Percentiles rank a stretch among this genome's conserved stretches.
phyloP scores from a whole-genome alignment of 371 early-diverging fungal genomes.

The Mortierella sp. region DNA sequence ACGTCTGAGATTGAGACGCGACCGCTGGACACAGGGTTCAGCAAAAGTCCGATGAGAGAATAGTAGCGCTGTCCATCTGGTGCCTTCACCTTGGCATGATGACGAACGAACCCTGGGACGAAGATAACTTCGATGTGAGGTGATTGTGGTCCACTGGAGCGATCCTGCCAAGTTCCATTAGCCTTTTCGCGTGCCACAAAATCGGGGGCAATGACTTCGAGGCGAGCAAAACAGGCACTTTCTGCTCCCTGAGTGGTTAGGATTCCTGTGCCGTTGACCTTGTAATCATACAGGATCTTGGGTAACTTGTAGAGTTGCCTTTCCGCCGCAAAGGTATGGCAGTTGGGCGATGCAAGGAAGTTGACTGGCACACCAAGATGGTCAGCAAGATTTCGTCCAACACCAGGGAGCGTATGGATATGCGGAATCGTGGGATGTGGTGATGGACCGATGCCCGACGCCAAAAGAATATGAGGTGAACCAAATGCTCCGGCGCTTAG shows the following conservation, averaged over 20 bases:
- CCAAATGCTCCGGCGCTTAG: slow-evolving; percentile 45
- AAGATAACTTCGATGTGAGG: slow-evolving; percentile 44
- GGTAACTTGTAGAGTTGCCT: slow-evolving; percentile 5
- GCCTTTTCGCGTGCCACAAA: slow-evolving; percentile 53
- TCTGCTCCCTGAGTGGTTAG: slow-evolving; percentile 16
- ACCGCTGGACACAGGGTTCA: slow-evolving; percentile 42
- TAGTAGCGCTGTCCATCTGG: slow-evolving; percentile 12
- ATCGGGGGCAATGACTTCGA: slow-evolving; percentile 45
- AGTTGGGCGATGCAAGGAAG: slow-evolving; percentile 14
- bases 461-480: slow-evolving; percentile 45
- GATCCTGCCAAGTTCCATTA: slow-evolving; percentile 49
- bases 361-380: slow-evolving; percentile 38
- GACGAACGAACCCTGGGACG: too few relatives aligned
- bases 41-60: slow-evolving; percentile 21
- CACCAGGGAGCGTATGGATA: slow-evolving; percentile 52
- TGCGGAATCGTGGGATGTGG: slow-evolving; percentile 45
- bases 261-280: slow-evolving; percentile 21
- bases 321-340: neutral
- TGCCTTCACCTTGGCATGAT: neutral
- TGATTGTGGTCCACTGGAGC: slow-evolving; percentile 31
- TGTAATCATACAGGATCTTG: slow-evolving; percentile 26
- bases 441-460: slow-evolving; percentile 41
- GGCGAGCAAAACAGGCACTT: slow-evolving; percentile 30
- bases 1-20: too few relatives aligned
- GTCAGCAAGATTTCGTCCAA: slow-evolving; percentile 55